Percentiles rank a stretch among this genome's conserved stretches.
Evolutionary conservation across 164 flowering plant species (phyloP).

Genomic region (Magnolia kwangsiensis): DNA sequence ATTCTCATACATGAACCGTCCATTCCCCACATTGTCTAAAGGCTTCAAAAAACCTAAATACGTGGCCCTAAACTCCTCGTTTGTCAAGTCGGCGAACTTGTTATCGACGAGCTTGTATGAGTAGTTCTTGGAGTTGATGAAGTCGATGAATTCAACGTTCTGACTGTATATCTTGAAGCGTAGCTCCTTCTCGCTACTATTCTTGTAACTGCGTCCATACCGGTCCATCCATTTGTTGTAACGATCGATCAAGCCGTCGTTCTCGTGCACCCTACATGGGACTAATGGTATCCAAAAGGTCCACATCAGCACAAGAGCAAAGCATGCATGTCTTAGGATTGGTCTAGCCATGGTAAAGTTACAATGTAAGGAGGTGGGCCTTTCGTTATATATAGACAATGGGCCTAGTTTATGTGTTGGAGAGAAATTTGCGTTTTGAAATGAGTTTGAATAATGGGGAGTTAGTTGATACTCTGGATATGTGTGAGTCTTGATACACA

Average conservation of each 20-base stretch:
- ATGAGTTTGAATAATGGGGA: too few species aligned
- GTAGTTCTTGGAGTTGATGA: constrained; percentile 41
- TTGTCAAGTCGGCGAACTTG: constrained; percentile 69
- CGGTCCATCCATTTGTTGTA: constrained; percentile 40
- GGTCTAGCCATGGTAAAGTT: constrained; percentile 10
- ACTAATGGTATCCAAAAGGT: constrained; percentile 13
- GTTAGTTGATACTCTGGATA: too few species aligned
- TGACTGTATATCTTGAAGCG: constrained; percentile 64
- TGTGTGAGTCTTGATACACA: too few species aligned
- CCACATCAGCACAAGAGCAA: constrained; percentile 12
- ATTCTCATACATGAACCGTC: constrained; percentile 51
- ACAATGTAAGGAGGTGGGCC: not conserved
- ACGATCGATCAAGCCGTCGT: constrained; percentile 29
- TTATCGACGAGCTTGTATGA: constrained; percentile 59
- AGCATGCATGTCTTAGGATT: constrained; percentile 3
- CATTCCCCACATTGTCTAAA: constrained; percentile 38
- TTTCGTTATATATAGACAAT: not conserved
- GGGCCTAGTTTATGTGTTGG: too few species aligned
- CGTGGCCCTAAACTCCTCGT: constrained; percentile 45
- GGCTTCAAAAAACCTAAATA: constrained; percentile 47
- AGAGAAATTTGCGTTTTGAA: too few species aligned
- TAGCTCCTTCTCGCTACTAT: constrained; percentile 45
- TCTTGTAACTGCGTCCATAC: constrained; percentile 27
- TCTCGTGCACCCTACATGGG: not conserved
- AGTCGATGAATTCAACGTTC: constrained; percentile 43